phyloP scores from a whole-genome alignment of 768 basidiomycete genomes.

The Tylopilus subfusipes region DNA sequence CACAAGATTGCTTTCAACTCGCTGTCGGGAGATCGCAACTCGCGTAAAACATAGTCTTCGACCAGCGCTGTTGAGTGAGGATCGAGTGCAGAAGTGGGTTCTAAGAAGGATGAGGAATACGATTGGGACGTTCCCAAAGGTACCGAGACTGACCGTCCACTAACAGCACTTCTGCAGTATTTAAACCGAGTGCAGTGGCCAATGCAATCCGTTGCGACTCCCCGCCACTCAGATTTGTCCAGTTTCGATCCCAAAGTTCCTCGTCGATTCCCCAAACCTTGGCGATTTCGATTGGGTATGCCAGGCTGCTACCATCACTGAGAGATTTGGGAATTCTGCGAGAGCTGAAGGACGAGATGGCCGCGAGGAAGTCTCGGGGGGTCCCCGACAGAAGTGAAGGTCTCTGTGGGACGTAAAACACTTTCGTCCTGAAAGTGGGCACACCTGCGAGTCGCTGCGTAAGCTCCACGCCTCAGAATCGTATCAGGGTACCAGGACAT shows the following conservation, averaged over 20 bases:
- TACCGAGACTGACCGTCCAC: slow-evolving; percentile 59
- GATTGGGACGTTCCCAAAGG: not conserved
- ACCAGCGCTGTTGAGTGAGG: slow-evolving; percentile 59
- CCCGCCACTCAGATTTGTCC: slow-evolving; percentile 81
- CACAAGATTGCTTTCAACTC: slow-evolving; percentile 72
- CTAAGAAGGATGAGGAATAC: slow-evolving; percentile 37
- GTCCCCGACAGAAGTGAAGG: slow-evolving; percentile 83
- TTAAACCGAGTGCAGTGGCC: slow-evolving; percentile 68
- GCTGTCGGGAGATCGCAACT: slow-evolving; percentile 46
- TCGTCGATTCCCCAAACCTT: slow-evolving; percentile 62
- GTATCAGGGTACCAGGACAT: slow-evolving; percentile 13
- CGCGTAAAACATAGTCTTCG: slow-evolving; percentile 55
- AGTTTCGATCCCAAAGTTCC: slow-evolving; percentile 74
- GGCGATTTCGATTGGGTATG: slow-evolving; percentile 51
- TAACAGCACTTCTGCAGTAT: slow-evolving; percentile 74
- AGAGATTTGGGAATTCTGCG: slow-evolving; percentile 33
- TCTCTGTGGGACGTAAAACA: slow-evolving; percentile 86
- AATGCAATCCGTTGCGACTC: slow-evolving; percentile 83
- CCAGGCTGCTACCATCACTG: slow-evolving; percentile 20
- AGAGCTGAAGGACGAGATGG: slow-evolving; percentile 50
- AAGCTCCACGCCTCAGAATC: not conserved
- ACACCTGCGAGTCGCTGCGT: slow-evolving; percentile 48
- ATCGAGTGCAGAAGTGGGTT: slow-evolving; percentile 89
- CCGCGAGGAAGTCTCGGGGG: slow-evolving; percentile 65
- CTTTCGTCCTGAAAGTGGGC: slow-evolving; percentile 70